Conservation (phyloP, 306 rosid species). For the Casuarina cunninghamiana region DNA sequence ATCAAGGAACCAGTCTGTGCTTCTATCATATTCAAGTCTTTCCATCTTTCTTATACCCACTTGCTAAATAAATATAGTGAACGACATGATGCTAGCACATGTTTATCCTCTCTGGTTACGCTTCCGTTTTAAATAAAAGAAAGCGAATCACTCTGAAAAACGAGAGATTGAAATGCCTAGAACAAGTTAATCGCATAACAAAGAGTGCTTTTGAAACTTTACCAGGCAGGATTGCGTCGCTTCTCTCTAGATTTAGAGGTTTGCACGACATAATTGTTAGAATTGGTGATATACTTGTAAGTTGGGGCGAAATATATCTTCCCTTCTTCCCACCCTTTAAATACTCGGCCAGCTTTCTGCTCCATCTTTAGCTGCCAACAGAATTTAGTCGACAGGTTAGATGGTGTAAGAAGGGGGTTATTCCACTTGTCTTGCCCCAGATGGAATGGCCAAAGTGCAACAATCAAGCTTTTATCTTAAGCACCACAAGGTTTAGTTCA, state of each 20-base stretch:
- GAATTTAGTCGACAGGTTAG: background rate
- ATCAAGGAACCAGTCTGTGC: background rate
- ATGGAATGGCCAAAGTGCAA: too few relatives aligned
- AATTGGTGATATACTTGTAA: constrained; percentile 79
- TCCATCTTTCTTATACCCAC: background rate
- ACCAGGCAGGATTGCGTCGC: constrained; percentile 93
- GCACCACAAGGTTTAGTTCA: background rate
- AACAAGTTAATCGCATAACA: background rate
- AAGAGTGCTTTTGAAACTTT: constrained; percentile 25
- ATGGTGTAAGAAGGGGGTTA: background rate
- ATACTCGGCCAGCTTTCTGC: constrained; percentile 81
- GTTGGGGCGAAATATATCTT: constrained; percentile 82
- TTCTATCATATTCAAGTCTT: background rate
- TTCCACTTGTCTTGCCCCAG: background rate
- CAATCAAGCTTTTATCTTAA: background rate
- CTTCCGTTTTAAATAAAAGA: background rate
- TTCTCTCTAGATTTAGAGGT: constrained; percentile 66
- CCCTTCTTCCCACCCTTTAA: constrained; percentile 94
- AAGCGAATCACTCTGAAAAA: background rate
- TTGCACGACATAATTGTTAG: constrained; percentile 68
- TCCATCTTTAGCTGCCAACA: constrained; percentile 67
- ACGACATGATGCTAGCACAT: constrained; percentile 12
- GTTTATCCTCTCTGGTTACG: background rate
- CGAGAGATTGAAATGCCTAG: background rate
- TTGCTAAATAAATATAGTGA: background rate